phyloP scores from a whole-genome alignment of 495 filamentous ascomycete genomes.

The Aspergillus asperescens region DNA sequence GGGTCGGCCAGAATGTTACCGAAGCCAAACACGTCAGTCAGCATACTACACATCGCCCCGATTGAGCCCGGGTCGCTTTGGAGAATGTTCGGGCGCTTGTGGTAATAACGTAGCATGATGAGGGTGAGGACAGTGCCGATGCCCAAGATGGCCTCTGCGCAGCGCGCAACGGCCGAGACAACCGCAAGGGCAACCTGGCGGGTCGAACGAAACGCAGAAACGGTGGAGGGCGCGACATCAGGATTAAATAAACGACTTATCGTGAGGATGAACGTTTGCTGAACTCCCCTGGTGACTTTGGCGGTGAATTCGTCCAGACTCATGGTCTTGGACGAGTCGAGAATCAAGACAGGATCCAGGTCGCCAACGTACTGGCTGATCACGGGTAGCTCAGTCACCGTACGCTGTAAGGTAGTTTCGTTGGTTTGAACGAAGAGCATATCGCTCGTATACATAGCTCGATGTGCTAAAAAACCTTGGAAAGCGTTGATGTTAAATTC shows the following conservation, averaged over 20 bases:
- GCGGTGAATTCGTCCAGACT: conserved; percentile 26
- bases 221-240: conserved; percentile 19
- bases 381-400: conserved; percentile 32
- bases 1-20: conserved; percentile 31
- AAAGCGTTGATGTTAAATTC: conserved; percentile 37
- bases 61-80: conserved; percentile 39
- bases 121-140: conserved; percentile 23
- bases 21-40: conserved; percentile 33
- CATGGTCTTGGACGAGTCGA: conserved; percentile 34
- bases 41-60: conserved; percentile 40
- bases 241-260: conserved; percentile 37
- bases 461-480: conserved; percentile 30
- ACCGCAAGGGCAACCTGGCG: conserved; percentile 32
- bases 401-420: conserved; percentile 26
- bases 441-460: conserved; percentile 39
- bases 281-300: conserved; percentile 30
- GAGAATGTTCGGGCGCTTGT: conserved; percentile 30
- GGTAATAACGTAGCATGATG: conserved; percentile 30
- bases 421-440: conserved; percentile 34
- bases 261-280: conserved; percentile 35
- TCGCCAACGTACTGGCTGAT: conserved; percentile 37
- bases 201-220: conserved; percentile 23
- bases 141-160: conserved; percentile 31
- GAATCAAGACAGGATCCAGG: conserved; percentile 28
- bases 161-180: conserved; percentile 29